Percentiles rank a stretch among this genome's conserved stretches.
These are phyloP conservation scores for Nidularia pulvinata DNA, from an alignment of 768 basidiomycete genomes.

Conservation along the genomic window DNA sequence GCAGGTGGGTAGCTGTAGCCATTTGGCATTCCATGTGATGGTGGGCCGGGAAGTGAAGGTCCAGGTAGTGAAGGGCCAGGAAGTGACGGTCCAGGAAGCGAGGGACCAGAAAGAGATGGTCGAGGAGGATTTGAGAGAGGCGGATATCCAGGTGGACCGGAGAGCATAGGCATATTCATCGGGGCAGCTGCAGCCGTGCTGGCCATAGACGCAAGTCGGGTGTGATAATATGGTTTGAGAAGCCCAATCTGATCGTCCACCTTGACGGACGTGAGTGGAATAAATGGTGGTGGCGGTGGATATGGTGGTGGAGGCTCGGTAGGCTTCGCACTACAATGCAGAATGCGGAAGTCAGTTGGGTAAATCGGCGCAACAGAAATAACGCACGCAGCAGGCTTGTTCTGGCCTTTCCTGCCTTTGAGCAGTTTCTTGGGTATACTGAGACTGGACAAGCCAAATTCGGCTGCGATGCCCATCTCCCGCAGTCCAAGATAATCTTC, in stretches of 20 bases:
- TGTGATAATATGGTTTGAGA: constrained; percentile 73
- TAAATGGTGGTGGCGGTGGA: constrained; percentile 82
- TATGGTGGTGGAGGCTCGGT: constrained; percentile 81
- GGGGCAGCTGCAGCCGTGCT: constrained; percentile 10
- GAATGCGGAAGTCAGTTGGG: neutral
- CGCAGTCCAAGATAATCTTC: constrained; percentile 93
- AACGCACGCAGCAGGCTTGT: constrained; percentile 50
- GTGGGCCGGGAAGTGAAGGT: neutral
- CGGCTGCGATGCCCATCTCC: constrained; percentile 86
- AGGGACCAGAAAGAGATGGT: constrained; percentile 9
- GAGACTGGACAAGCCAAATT: constrained; percentile 78
- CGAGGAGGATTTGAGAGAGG: too few species aligned
- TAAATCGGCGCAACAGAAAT: constrained; percentile 1
- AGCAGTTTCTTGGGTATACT: constrained; percentile 79
- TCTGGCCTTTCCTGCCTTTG: constrained; percentile 55
- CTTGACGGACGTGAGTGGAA: constrained; percentile 64
- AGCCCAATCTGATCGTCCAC: constrained; percentile 85
- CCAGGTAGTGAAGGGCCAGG: constrained; percentile 11
- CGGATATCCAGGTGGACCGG: too few species aligned
- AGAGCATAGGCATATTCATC: too few species aligned
- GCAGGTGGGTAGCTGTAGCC: constrained; percentile 5
- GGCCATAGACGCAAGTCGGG: constrained; percentile 47
- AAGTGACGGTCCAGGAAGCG: constrained; percentile 7
- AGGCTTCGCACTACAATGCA: constrained; percentile 51
- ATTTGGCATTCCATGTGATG: neutral